phyloP scores from a whole-genome alignment of 371 early-diverging fungal genomes.

The Mucor piriformis region DNA sequence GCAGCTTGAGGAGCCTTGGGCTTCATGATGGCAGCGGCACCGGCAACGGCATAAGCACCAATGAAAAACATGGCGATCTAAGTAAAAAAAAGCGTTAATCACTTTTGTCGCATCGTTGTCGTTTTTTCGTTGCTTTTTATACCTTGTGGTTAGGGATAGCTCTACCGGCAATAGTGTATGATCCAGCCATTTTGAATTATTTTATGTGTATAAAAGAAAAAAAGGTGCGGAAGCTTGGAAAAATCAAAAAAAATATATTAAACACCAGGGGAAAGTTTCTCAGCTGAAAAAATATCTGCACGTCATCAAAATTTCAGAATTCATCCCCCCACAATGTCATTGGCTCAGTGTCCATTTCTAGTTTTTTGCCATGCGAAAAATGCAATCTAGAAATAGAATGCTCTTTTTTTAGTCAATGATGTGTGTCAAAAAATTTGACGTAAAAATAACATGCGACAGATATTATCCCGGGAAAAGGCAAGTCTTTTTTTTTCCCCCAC shows the following conservation, averaged over 20 bases:
- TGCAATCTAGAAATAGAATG: too few relatives aligned
- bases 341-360: too few relatives aligned
- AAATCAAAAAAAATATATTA: constrained; percentile 13
- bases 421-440: too few relatives aligned
- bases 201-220: constrained; percentile 5
- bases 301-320: constrained; percentile 9
- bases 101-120: neutral
- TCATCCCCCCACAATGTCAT: too few relatives aligned
- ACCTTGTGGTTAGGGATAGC: constrained; percentile 52
- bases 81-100: neutral
- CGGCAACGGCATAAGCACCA: constrained; percentile 46
- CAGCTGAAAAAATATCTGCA: neutral
- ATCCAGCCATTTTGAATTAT: constrained; percentile 49
- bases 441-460: too few relatives aligned
- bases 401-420: too few relatives aligned
- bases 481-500: too few relatives aligned
- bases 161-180: constrained; percentile 57
- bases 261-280: constrained; percentile 18
- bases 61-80: constrained; percentile 56
- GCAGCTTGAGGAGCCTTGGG: constrained; percentile 51
- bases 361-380: too few relatives aligned
- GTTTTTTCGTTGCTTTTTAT: constrained; percentile 9
- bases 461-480: too few relatives aligned
- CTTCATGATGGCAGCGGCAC: constrained; percentile 43
- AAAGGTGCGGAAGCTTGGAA: constrained; percentile 12